Evolutionary conservation across 495 filamentous ascomycete species (phyloP), one percentile per base, ranked within the genome.

Genomic region (Tetracladium marchalianum): DNA sequence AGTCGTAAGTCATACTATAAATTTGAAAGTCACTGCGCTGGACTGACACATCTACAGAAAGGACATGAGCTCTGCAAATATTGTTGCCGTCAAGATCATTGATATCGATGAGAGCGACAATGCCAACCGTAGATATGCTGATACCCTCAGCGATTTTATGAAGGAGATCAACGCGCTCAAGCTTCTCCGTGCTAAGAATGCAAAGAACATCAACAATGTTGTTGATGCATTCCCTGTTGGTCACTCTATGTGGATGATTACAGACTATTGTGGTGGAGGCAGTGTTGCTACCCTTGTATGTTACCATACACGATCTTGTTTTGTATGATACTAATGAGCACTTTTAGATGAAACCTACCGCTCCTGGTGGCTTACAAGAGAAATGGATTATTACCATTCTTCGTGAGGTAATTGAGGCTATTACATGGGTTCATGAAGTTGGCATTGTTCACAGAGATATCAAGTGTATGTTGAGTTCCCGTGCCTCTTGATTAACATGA

Each of bases 371-470:
- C 22, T 66, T 97, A 9, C 84, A 87, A 47, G 93, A 97, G 58
- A 86, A 82, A 55, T 97, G 78, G 70, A 90, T 96, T 49, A 85
- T 87, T 13, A 80, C 87, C 9, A 90, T 97, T 49, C 72, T 94
- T 31, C 77, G 90, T 31, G 90, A 98, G 59, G 78, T 94, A 5
- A 81, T 87, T 16, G 75, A 87, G 51, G 90, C 85, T 6, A 71
- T 96, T 31, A 81, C 80, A 51, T 90, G 82, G 59, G 83, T 96
- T 35, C 90, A 98, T 59, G 80, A 88, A 46, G 84, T 87, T 39
- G 88, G 85, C 11, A 90, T 98, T 57, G 90, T 98, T 49, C 92
- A 98, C 65, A 78, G 92, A 54, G 92, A 98, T 68, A 81, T 98
- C 56, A 98, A 98, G 70, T 84, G 89, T 83, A 64, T 44, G 56